Evolutionary conservation across 2,329 filamentous ascomycete genomes (phyloP).

Genomic region (Fragosphaeria purpurea): DNA sequence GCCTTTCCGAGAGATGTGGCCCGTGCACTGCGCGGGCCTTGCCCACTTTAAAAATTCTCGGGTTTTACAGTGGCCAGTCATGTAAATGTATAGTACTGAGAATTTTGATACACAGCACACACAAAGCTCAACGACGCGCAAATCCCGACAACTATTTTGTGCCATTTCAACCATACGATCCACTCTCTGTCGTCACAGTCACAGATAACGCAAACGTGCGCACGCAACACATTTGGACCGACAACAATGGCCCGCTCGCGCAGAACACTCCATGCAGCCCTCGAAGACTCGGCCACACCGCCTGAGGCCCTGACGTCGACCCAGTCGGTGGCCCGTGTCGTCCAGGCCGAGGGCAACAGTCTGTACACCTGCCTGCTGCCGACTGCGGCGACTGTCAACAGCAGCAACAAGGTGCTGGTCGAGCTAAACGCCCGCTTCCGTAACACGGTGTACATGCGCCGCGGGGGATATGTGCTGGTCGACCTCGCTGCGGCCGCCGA

Average conservation of each 20-base stretch:
- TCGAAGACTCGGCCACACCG: constrained; percentile 57
- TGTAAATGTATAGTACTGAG: no score
- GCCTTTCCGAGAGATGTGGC: no score
- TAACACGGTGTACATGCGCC: constrained; percentile 87
- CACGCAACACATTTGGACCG: neutral
- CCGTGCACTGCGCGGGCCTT: no score
- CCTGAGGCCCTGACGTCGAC: constrained; percentile 47
- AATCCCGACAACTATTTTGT: no score
- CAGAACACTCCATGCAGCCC: constrained; percentile 66
- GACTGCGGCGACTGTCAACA: neutral
- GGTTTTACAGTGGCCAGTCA: no score
- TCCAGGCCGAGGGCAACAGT: constrained; percentile 80
- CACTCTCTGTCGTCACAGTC: no score
- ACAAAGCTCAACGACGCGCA: no score
- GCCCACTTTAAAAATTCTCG: no score
- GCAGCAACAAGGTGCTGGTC: constrained; percentile 50
- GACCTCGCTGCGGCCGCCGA: constrained; percentile 47
- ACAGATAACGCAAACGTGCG: no score
- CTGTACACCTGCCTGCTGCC: constrained; percentile 72
- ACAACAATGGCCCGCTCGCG: constrained; percentile 61
- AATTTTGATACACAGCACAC: no score
- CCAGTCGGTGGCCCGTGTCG: constrained; percentile 64
- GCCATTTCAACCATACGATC: no score
- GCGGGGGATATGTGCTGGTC: constrained; percentile 77
- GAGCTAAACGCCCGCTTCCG: constrained; percentile 77